Evolutionary conservation across 306 rosid species (phyloP), one percentile per base, ranked within the genome.

Genomic region (Coriaria nepalensis): DNA sequence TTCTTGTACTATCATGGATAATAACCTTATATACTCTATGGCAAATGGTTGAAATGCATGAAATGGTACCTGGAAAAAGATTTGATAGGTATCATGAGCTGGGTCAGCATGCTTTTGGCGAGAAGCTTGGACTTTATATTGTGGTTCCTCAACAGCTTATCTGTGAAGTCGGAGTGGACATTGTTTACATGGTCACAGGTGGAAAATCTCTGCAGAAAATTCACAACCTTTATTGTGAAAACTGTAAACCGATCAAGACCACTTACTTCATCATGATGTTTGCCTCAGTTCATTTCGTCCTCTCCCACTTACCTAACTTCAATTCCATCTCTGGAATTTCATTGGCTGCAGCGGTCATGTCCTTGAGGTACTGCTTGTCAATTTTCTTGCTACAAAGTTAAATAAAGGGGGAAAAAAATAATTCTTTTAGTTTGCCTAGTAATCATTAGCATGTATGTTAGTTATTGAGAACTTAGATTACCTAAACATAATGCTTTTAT

Each of bases 21-120:
- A 51, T 77, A 52, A 77, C 83, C 47, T 35, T 77, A 46, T 77
- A 77, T 62, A 77, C 83, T 4, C 57, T 77, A 6, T 77, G 83
- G 83, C 79, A 77, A 63, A 77, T 77, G 83, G 83, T 77, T 46
- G 65, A 77, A 53, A 77, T 77, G 83, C 83, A 77, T 7, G 83
- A 77, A 40, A 73, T 73, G 77, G 77, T 77, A 13, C 83, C 83
- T 0, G 83, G 79, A 32, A 69, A 49, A 45, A 59, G 83, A 6
- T 77, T 77, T 36, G 83, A 77, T 50, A 60, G 83, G 38, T 77
- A 77, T 52, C 83, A 77, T 15, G 83, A 77, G 40, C 59, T 77
- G 29, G 83, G 83, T 9, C 83, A 77, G 32, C 0, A 73, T 54
- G 83, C 79, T 0, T 77, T 77, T 56, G 83, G 83, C 15, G 72